phyloP scores from a whole-genome alignment of 108 stramenopile species.

The Cyclotella distinguenda region DNA sequence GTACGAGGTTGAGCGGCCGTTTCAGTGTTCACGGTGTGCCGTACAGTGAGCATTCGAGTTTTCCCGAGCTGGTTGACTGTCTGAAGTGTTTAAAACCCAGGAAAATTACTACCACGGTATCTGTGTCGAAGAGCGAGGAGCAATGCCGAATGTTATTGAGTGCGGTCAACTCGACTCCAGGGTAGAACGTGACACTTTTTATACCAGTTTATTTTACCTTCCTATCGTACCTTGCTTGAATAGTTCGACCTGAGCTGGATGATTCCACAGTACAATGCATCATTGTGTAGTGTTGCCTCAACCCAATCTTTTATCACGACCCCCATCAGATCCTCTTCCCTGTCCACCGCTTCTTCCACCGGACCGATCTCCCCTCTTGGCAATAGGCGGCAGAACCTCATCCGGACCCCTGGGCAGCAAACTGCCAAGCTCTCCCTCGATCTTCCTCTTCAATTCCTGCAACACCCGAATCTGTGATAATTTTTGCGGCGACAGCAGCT shows the following conservation, averaged over 20 bases:
- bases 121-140: conserved; percentile 65
- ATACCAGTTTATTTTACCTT: no score
- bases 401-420: conserved; percentile 63
- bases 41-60: conserved; percentile 88
- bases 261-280: neutral
- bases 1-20: conserved; percentile 51
- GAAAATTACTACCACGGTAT: conserved; percentile 82
- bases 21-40: conserved; percentile 79
- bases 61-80: conserved; percentile 86
- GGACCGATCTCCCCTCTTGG: conserved; percentile 42
- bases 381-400: conserved; percentile 66
- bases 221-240: no score
- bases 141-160: conserved; percentile 64
- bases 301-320: conserved; percentile 4
- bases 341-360: conserved; percentile 21
- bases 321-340: conserved; percentile 7
- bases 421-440: conserved; percentile 44
- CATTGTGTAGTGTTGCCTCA: neutral
- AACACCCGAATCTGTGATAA: conserved; percentile 64
- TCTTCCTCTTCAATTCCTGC: conserved; percentile 59
- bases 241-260: no score
- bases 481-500: conserved; percentile 74
- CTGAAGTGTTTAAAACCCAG: conserved; percentile 66
- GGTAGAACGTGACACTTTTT: neutral
- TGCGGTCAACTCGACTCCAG: conserved; percentile 7